Conservation (phyloP, 2,329 filamentous ascomycete genomes). For the Trichoderma sp. region DNA sequence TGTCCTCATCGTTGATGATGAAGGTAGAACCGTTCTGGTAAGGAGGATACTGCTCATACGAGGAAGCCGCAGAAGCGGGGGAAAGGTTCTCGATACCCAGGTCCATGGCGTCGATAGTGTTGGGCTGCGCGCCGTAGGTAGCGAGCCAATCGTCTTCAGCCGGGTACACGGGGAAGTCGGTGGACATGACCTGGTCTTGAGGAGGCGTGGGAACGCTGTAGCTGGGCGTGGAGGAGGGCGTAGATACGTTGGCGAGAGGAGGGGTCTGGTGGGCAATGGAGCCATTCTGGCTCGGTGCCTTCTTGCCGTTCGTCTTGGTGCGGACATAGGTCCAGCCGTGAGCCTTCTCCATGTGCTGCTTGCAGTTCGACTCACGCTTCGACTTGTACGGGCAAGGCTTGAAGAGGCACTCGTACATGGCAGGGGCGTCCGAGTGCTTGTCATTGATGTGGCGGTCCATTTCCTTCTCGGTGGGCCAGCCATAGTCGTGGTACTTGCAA, state of each 20-base stretch:
- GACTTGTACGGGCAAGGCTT: conserved; percentile 88
- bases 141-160: conserved; percentile 51
- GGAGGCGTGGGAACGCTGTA: conserved; percentile 61
- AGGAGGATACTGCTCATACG: conserved; percentile 57
- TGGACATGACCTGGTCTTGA: conserved; percentile 47
- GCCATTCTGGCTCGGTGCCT: conserved; percentile 49
- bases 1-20: conserved; percentile 62
- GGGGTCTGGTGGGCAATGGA: conserved; percentile 56
- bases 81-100: conserved; percentile 44
- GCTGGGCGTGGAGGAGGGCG: conserved; percentile 58
- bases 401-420: conserved; percentile 81
- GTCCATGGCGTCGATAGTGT: conserved; percentile 48
- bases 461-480: conserved; percentile 98
- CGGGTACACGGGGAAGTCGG: conserved; percentile 55
- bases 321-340: conserved; percentile 89
- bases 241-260: conserved; percentile 62
- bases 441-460: conserved; percentile 95
- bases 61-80: conserved; percentile 42
- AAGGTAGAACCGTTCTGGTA: conserved; percentile 66
- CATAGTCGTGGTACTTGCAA: conserved; percentile 88
- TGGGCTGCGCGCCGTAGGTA: conserved; percentile 38
- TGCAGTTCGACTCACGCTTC: conserved; percentile 95
- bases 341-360: conserved; percentile 98
- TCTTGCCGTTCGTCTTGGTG: conserved; percentile 87
- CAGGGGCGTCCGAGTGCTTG: conserved; percentile 81